Base-by-base conservation (phyloP, 169 alveolate species). In the Babesia bigemina region DNA sequence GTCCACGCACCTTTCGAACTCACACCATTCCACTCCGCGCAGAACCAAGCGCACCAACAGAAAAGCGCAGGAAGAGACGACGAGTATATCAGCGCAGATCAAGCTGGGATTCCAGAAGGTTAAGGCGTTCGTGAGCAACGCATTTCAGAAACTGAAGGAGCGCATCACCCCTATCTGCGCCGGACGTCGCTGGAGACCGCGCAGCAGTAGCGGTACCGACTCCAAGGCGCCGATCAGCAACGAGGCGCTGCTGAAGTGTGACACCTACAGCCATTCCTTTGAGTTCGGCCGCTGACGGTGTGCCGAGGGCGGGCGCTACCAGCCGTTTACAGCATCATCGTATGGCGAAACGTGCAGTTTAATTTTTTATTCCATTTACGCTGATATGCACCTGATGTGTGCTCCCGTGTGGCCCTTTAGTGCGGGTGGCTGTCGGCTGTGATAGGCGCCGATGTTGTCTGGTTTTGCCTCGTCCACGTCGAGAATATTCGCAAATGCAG, bases 191-290 rank as follows among this genome's bases (percentile, higher is more conserved):
- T 33, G 39, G 39, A 2, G 39, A 33, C 6, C 39, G 6, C 39
- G 39, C 39, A 2, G 39, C 39, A 33, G 10, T 33, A 45, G 17
- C 8, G 19, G 50, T 10, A 33, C 39, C 39, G 39, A 33, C 6
- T 4, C 6, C 6, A 10, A 16, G 19, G 50, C 17, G 50, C 14
- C 7, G 4, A 4, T 4, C 1, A 11, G 33, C 28, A 53, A 53
- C 28, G 61, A 24, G 36, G 42, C 50, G 36, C n/a, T 61, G 7
- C 8, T 33, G 36, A 9, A 39, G 14, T 61, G 55, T 6, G 70
- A 61, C 21, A 61, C 70, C n/a, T 21, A 21, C 53, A 33, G 55
- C 24, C 39, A 55, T 29, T 61, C 70, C 36, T 61, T 61, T 16
- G 50, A 45, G 1, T 1, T 7, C 19, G 50, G 50, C 50, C 50